Evolutionary conservation across 2,329 filamentous ascomycete genomes (phyloP).

Genomic region (Fusarium burgessii): DNA sequence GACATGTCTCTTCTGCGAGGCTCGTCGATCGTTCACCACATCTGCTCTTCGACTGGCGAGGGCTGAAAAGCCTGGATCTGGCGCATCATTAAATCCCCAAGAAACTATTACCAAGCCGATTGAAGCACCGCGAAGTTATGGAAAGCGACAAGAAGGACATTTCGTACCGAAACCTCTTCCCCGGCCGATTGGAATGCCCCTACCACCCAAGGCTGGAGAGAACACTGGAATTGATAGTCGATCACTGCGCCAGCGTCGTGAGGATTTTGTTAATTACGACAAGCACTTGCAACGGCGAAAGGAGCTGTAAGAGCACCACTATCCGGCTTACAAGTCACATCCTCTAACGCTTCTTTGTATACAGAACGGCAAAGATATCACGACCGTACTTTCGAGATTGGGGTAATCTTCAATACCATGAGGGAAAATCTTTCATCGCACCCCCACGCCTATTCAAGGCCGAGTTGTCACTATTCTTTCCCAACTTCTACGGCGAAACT

Average conservation of each 20-base stretch:
- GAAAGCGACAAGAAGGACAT: conserved; percentile 61
- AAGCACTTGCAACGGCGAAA: conserved; percentile 83
- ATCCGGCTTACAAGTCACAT: neutral
- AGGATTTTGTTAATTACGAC: conserved; percentile 87
- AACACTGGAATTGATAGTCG: conserved; percentile 83
- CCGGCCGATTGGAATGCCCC: conserved; percentile 84
- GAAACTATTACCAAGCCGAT: conserved; percentile 60
- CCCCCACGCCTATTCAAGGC: conserved; percentile 86
- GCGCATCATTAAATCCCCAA: conserved; percentile 54
- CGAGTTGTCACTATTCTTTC: conserved; percentile 89
- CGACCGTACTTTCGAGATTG: conserved; percentile 97
- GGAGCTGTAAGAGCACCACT: conserved; percentile 69
- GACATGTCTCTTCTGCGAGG: conserved; percentile 64
- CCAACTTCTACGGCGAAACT: conserved; percentile 87
- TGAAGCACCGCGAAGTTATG: conserved; percentile 70
- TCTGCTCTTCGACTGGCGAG: conserved; percentile 53
- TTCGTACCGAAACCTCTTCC: conserved; percentile 71
- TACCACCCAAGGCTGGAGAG: conserved; percentile 80
- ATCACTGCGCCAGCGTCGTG: conserved; percentile 73
- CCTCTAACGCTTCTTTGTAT: conserved; percentile 9
- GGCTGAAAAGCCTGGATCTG: conserved; percentile 52
- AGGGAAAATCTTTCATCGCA: conserved; percentile 92
- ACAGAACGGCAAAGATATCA: conserved; percentile 78
- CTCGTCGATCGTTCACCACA: conserved; percentile 61
- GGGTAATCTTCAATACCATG: conserved; percentile 82